Evolutionary conservation across 176 grass and related monocot species (phyloP).

Genomic region (Tuctoria greenei): DNA sequence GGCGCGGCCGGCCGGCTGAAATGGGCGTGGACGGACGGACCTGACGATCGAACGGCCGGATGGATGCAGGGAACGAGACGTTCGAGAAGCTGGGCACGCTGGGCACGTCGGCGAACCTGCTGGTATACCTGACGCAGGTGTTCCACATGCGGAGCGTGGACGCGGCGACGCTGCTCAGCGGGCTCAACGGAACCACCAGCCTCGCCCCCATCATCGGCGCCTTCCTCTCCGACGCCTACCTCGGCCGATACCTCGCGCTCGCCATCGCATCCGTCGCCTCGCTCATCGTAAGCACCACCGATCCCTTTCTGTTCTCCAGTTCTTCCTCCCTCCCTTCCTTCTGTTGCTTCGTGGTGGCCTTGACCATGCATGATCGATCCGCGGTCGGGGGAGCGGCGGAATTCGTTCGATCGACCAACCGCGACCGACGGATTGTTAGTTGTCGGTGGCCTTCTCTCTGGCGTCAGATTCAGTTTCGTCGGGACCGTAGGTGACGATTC

Average conservation of each 20-base stretch:
- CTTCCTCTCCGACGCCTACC: constrained; percentile 89
- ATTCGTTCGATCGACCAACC: no score
- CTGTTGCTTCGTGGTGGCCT: no score
- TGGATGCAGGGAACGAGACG: constrained; percentile 69
- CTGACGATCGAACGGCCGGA: no score
- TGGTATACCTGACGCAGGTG: constrained; percentile 89
- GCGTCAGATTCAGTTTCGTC: no score
- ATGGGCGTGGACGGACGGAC: no score
- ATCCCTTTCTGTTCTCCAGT: neutral
- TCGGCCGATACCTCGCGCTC: constrained; percentile 80
- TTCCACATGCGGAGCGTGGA: constrained; percentile 91
- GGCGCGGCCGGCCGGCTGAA: no score
- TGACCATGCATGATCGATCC: no score
- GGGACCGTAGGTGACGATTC: no score
- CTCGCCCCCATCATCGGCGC: constrained; percentile 85
- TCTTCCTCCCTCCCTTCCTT: no score
- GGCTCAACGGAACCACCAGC: constrained; percentile 78
- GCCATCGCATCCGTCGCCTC: constrained; percentile 75
- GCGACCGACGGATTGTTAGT: no score
- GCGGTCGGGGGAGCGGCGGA: no score
- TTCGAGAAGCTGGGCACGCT: constrained; percentile 94
- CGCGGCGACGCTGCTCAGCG: constrained; percentile 75
- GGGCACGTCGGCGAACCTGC: constrained; percentile 82
- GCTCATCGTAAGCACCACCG: constrained; percentile 50
- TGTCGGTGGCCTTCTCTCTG: no score